Evolutionary conservation across 1,139 yeast genomes (phyloP).

Genomic region (Scheffersomyces insectosa): DNA sequence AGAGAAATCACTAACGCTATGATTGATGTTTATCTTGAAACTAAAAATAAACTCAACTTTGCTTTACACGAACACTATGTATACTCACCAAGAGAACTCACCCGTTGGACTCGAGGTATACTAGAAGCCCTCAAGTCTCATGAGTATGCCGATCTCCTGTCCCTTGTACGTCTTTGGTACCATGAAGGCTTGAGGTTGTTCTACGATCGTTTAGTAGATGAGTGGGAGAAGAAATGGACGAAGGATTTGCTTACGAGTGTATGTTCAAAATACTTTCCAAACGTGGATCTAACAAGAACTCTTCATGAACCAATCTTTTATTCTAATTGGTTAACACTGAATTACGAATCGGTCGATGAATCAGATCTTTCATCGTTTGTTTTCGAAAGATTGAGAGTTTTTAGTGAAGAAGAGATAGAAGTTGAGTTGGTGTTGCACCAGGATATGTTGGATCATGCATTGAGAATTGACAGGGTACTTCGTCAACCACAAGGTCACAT

Average conservation of each 20-base stretch:
- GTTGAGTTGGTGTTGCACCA: slow-evolving; percentile 64
- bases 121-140: slow-evolving; percentile 52
- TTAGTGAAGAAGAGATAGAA: slow-evolving; percentile 76
- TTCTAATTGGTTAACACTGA: slow-evolving; percentile 73
- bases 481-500: slow-evolving; percentile 89
- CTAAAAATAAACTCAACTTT: slow-evolving; percentile 41
- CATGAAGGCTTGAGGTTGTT: slow-evolving; percentile 82
- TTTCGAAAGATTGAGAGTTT: slow-evolving; percentile 64
- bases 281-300: slow-evolving; percentile 35
- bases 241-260: slow-evolving; percentile 39
- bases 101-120: slow-evolving; percentile 86
- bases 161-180: slow-evolving; percentile 68
- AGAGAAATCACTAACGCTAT: slow-evolving; percentile 61
- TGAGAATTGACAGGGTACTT: slow-evolving; percentile 80
- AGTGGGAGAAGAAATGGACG: slow-evolving; percentile 55
- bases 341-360: slow-evolving; percentile 58
- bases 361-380: slow-evolving; percentile 55
- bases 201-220: slow-evolving; percentile 63
- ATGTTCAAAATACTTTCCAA: slow-evolving; percentile 48
- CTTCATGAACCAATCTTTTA: slow-evolving; percentile 56
- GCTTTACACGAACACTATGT: slow-evolving; percentile 57
- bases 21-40: slow-evolving; percentile 58
- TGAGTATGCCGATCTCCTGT: slow-evolving; percentile 36
- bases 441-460: slow-evolving; percentile 71
- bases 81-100: slow-evolving; percentile 88